phyloP scores from a whole-genome alignment of 1,139 yeast species.

The Saccharomycopsis hybrid region DNA sequence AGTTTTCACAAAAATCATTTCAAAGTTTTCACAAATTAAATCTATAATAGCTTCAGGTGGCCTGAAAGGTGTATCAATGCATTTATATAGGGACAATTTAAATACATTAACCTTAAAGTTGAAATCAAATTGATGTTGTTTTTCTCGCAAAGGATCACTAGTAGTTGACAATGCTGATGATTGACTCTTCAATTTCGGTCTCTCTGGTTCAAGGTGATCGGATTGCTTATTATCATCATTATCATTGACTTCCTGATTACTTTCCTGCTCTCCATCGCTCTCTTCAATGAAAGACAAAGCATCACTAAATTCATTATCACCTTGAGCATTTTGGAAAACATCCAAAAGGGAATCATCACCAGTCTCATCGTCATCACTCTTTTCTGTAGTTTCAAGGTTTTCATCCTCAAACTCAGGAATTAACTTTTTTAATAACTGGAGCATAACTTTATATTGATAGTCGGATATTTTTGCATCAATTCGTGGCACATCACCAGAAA shows the following conservation, averaged over 20 bases:
- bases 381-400: constrained; percentile 30
- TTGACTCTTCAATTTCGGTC: neutral
- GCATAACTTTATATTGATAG: constrained; percentile 79
- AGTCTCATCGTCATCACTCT: constrained; percentile 36
- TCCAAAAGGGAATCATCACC: constrained; percentile 18
- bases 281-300: constrained; percentile 20
- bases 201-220: neutral
- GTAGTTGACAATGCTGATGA: neutral
- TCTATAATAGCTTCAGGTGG: constrained; percentile 67
- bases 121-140: constrained; percentile 12
- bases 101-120: constrained; percentile 57
- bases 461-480: constrained; percentile 73
- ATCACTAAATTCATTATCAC: constrained; percentile 27
- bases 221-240: neutral
- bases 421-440: constrained; percentile 67
- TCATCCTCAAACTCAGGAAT: constrained; percentile 51
- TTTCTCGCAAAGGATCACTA: constrained; percentile 12
- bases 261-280: constrained; percentile 11
- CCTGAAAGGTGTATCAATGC: constrained; percentile 55
- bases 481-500: constrained; percentile 77
- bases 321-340: constrained; percentile 17
- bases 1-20: constrained; percentile 54
- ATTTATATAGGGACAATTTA: constrained; percentile 58
- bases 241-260: neutral
- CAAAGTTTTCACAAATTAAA: constrained; percentile 60